Percentiles rank a stretch among this genome's conserved stretches.
phyloP scores from a whole-genome alignment of 345 rosid genomes.

The Aethionema arabicum region DNA sequence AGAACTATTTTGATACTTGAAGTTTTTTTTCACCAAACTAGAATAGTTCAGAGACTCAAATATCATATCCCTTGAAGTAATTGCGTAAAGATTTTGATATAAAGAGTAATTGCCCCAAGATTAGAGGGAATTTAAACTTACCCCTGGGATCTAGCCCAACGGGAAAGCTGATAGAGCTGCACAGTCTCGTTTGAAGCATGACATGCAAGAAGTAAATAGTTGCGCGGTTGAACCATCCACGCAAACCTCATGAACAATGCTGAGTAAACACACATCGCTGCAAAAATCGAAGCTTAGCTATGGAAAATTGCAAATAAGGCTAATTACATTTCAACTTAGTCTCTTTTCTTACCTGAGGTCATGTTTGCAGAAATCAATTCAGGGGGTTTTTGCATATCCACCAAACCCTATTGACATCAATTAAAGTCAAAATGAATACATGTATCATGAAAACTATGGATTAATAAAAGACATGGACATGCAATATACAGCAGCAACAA shows the following conservation, averaged over 20 bases:
- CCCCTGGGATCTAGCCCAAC: constrained; percentile 84
- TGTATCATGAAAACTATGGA: background rate
- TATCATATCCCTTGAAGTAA: no score
- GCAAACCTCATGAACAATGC: constrained; percentile 87
- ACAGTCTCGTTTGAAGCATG: constrained; percentile 96
- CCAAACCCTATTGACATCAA: constrained; percentile 62
- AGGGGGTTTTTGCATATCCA: constrained; percentile 91
- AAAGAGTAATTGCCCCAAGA: no score
- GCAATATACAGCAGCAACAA: constrained; percentile 67
- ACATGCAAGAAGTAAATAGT: constrained; percentile 80
- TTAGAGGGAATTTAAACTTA: constrained; percentile 30
- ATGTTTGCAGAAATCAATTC: constrained; percentile 91
- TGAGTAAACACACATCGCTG: constrained; percentile 84
- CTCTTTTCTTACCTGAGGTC: constrained; percentile 55
- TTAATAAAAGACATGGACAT: constrained; percentile 14
- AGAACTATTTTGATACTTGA: no score
- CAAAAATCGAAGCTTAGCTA: constrained; percentile 1
- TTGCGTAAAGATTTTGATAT: no score
- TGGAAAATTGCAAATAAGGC: background rate
- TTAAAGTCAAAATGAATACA: background rate
- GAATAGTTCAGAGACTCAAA: no score
- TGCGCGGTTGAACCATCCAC: constrained; percentile 90
- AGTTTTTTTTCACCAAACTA: no score
- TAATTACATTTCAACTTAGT: background rate
- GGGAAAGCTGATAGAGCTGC: constrained; percentile 87